Conservation (phyloP, 2,329 filamentous ascomycete genomes). For the Sclerotinia borealis region DNA sequence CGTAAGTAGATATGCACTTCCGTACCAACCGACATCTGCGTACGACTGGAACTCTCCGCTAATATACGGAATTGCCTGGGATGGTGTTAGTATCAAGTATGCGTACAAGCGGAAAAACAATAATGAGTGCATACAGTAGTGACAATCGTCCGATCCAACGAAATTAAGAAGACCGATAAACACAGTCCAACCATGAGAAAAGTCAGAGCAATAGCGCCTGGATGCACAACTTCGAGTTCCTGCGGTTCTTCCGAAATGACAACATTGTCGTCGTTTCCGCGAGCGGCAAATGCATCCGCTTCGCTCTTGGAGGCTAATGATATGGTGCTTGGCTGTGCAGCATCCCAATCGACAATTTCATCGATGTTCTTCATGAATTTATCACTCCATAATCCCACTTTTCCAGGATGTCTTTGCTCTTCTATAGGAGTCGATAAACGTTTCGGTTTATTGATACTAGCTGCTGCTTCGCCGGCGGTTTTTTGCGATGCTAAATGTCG, state of each 20-base stretch:
- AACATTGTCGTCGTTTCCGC: neutral
- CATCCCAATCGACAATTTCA: neutral
- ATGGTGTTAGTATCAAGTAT: constrained; percentile 35
- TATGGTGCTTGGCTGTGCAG: neutral
- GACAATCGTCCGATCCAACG: constrained; percentile 34
- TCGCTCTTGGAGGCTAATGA: neutral
- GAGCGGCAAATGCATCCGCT: neutral
- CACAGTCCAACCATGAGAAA: constrained; percentile 30
- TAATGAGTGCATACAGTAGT: constrained; percentile 34
- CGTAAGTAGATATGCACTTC: constrained; percentile 39
- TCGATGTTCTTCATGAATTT: neutral
- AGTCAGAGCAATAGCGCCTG: constrained; percentile 20
- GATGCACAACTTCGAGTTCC: neutral
- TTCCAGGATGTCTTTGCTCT: constrained; percentile 18
- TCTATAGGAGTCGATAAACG: constrained; percentile 14
- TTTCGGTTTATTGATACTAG: neutral
- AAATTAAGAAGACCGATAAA: constrained; percentile 24
- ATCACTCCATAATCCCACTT: constrained; percentile 2
- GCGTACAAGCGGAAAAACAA: constrained; percentile 33
- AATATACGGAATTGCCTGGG: constrained; percentile 37
- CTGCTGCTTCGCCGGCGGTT: neutral
- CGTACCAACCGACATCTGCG: constrained; percentile 38
- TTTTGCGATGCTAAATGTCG: constrained; percentile 19
- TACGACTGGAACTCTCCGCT: neutral
- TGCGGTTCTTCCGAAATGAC: neutral